Evolutionary conservation across 75 land plant species (phyloP).

Genomic region (Azolla pinnata): DNA sequence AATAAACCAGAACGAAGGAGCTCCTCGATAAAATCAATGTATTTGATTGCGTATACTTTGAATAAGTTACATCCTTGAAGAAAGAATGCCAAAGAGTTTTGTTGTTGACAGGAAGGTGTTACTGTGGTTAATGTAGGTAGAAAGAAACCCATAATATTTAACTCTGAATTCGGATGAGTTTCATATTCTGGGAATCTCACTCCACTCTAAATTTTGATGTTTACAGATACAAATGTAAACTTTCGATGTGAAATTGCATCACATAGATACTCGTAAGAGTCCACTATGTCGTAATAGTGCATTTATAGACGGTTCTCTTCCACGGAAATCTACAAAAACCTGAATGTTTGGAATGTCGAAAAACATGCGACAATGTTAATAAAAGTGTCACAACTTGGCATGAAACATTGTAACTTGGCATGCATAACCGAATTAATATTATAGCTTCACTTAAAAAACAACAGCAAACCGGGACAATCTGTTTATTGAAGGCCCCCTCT

Average conservation of each 20-base stretch:
- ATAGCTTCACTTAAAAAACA: no score
- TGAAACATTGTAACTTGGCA: no score
- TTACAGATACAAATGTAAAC: background rate
- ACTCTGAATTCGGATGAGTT: background rate
- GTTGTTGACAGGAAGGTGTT: background rate
- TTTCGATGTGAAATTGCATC: background rate
- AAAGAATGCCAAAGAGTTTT: background rate
- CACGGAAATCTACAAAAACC: conserved; percentile 70
- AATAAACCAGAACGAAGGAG: no score
- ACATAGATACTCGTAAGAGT: conserved; percentile 20
- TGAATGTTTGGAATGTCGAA: conserved; percentile 12
- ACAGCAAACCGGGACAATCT: no score
- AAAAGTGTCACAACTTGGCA: no score
- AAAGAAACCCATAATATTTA: background rate
- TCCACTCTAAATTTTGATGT: background rate
- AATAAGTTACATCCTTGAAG: no score
- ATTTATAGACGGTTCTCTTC: conserved; percentile 76
- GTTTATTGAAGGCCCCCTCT: no score
- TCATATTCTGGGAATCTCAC: background rate
- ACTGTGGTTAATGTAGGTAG: background rate
- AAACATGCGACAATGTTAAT: no score
- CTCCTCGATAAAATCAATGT: no score
- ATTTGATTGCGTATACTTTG: no score
- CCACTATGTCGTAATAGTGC: conserved; percentile 70
- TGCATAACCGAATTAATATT: no score